phyloP scores from a whole-genome alignment of 306 rosid species.

The Sindora glabra region DNA sequence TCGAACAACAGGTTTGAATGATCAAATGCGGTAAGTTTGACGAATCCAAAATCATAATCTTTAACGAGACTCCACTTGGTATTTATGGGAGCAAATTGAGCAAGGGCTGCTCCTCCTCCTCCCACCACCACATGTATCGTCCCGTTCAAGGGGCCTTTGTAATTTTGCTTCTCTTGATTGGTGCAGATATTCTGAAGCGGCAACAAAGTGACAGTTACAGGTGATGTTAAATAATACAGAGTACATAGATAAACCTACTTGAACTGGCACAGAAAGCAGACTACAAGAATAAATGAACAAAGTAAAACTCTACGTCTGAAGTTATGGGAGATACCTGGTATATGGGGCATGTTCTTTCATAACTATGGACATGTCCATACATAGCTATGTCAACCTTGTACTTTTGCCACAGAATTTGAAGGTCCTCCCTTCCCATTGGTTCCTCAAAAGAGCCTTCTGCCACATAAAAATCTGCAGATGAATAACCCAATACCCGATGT shows the following conservation, averaged over 20 bases:
- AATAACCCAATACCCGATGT: conserved; percentile 90
- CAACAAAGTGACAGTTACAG: background rate
- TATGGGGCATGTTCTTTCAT: conserved; percentile 88
- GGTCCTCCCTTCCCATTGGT: conserved; percentile 98
- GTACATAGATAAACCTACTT: too few species aligned
- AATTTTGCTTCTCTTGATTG: conserved; percentile 52
- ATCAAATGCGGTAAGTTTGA: conserved; percentile 77
- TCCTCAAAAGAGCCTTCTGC: conserved; percentile 88
- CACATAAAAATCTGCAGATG: conserved; percentile 61
- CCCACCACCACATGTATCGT: conserved; percentile 92
- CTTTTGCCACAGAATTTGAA: conserved; percentile 92
- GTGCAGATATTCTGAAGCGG: conserved; percentile 71
- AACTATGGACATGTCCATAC: conserved; percentile 92
- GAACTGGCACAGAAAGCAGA: background rate
- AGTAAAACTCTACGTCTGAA: background rate
- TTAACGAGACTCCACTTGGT: conserved; percentile 75
- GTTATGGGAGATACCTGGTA: conserved; percentile 60
- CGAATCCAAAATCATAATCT: conserved; percentile 78
- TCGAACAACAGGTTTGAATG: conserved; percentile 84
- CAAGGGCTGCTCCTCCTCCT: conserved; percentile 85
- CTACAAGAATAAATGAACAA: background rate
- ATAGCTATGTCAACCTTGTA: conserved; percentile 85
- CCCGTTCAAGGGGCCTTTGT: conserved; percentile 69
- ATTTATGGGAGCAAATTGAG: conserved; percentile 51
- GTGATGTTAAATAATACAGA: background rate